Base-by-base conservation (phyloP, 83 land plant species). In the Isoetes engelmannii region DNA sequence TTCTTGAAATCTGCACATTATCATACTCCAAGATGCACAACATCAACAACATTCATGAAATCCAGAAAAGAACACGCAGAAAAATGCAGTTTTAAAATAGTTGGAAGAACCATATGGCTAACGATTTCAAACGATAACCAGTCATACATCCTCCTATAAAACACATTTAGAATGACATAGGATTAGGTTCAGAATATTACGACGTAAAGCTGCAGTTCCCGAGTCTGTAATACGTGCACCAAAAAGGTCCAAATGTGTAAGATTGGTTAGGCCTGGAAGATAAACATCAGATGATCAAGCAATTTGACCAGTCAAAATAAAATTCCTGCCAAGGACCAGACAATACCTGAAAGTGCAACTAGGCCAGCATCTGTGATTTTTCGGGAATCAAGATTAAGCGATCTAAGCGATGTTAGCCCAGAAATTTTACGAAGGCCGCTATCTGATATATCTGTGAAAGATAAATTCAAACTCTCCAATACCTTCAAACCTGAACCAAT, bases 161-260 rank as follows among this genome's bases (percentile, higher is more conserved):
- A 2, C 37, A 28, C 37, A 28, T 0, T 28, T 28, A 28, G 37
- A 28, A 28, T 28, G 37, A 28, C 37, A 28, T 28, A 28, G 37
- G 1, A 28, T 28, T 28, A 28, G 37, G 37, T 28, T 28, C 37
- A 66, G 47, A 66, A 6, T 8, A 13, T 9, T 62, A 72, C 99
- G 65, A 76, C 74, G 71, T 65, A 95, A 75, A 48, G 70, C 78
- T 47, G 70, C 69, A 69, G 92, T 88, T 63, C 99, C 99, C 63
- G 69, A 74, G 65, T 95, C 97, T 45, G 99, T 84, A 62, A 95
- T 89, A 13, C 92, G 95, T 61, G 97, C 99, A 47, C 97, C 97
- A 80, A 95, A 95, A 64, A 95, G 94, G 80, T 95, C 99, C 78
- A 95, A 70, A 80, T 89, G 90, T 57, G 83, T 91, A 66, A 95